These are phyloP conservation scores for Fraxinus anomala DNA, from an alignment of 257 asterid species.

Conservation along the genomic window DNA sequence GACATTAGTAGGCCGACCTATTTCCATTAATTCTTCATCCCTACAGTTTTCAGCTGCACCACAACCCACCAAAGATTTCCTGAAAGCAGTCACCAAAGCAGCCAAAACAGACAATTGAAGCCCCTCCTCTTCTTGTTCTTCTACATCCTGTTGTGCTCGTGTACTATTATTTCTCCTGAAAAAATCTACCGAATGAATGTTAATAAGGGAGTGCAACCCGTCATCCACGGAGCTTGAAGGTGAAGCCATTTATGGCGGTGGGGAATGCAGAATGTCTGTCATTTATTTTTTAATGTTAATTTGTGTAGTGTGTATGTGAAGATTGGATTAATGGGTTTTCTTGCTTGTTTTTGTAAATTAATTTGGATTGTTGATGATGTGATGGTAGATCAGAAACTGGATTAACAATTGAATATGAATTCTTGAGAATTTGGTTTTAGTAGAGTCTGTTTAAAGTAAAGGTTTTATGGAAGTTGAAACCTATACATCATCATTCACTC, in stretches of 20 bases:
- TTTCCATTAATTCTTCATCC: slow-evolving; percentile 49
- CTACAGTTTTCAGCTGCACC: slow-evolving; percentile 22
- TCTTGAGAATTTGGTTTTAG: slow-evolving; percentile 29
- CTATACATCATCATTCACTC: slow-evolving; percentile 43
- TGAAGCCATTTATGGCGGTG: slow-evolving; percentile 52
- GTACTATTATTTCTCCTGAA: slow-evolving; percentile 28
- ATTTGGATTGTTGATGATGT: slow-evolving; percentile 23
- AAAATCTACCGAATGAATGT: slow-evolving; percentile 32
- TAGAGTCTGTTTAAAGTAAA: slow-evolving; percentile 71
- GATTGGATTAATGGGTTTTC: slow-evolving; percentile 46
- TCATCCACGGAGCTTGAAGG: slow-evolving; percentile 65
- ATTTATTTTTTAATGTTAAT: slow-evolving; percentile 32
- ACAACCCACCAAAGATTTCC: slow-evolving; percentile 58
- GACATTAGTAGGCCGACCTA: slow-evolving; percentile 60
- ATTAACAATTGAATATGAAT: background rate
- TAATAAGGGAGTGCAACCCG: slow-evolving; percentile 46
- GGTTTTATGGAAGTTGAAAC: slow-evolving; percentile 64
- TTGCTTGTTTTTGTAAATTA: slow-evolving; percentile 23
- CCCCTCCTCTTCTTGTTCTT: slow-evolving; percentile 20
- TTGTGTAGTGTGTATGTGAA: slow-evolving; percentile 39
- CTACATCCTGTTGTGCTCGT: slow-evolving; percentile 23
- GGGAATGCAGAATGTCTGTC: slow-evolving; percentile 56
- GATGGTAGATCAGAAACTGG: slow-evolving; percentile 26
- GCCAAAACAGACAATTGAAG: slow-evolving; percentile 42
- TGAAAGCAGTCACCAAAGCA: slow-evolving; percentile 38